phyloP scores from a whole-genome alignment of 108 stramenopile species.

The Pseudonitzschia pungens region DNA sequence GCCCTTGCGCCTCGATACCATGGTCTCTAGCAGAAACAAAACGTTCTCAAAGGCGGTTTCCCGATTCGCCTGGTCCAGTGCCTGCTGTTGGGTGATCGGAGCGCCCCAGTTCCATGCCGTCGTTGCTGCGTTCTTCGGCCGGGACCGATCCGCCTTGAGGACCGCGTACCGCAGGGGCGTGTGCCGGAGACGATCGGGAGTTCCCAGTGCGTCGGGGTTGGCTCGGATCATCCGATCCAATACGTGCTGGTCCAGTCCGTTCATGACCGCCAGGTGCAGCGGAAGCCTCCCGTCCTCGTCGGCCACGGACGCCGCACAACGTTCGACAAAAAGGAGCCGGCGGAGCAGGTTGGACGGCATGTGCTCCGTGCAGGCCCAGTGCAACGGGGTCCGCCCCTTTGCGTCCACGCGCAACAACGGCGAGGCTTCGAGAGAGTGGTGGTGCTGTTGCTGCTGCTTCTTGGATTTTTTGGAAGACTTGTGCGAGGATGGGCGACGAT shows the following conservation, averaged over 20 bases:
- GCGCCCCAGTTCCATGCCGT: slow-evolving; percentile 10
- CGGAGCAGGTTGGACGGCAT: slow-evolving; percentile 17
- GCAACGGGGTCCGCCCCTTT: slow-evolving; percentile 25
- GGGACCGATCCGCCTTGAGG: slow-evolving; percentile 19
- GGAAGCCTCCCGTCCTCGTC: slow-evolving; percentile 31
- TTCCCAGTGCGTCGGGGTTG: slow-evolving; percentile 5
- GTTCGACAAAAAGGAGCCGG: slow-evolving; percentile 24
- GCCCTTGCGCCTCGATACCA: slow-evolving; percentile 12
- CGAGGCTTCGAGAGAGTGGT: background rate
- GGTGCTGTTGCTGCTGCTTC: background rate
- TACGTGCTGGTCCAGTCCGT: slow-evolving; percentile 1
- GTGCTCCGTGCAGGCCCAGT: slow-evolving; percentile 28
- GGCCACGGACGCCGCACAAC: slow-evolving; percentile 8
- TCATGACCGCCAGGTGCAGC: slow-evolving; percentile 25
- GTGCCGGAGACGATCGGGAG: slow-evolving; percentile 13
- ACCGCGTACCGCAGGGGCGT: slow-evolving; percentile 28
- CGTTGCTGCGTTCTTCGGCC: background rate
- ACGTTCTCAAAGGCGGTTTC: slow-evolving; percentile 17
- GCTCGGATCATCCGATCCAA: slow-evolving; percentile 33
- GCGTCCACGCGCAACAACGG: slow-evolving; percentile 23
- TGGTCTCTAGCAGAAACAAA: slow-evolving; percentile 20
- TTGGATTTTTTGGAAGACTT: background rate
- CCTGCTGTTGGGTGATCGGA: slow-evolving; percentile 10
- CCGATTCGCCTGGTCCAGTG: slow-evolving; percentile 7
- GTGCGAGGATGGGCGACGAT: background rate